Base-by-base conservation (phyloP, 2,329 filamentous ascomycete species). In the Zelopaecilomyces penicillatus region DNA sequence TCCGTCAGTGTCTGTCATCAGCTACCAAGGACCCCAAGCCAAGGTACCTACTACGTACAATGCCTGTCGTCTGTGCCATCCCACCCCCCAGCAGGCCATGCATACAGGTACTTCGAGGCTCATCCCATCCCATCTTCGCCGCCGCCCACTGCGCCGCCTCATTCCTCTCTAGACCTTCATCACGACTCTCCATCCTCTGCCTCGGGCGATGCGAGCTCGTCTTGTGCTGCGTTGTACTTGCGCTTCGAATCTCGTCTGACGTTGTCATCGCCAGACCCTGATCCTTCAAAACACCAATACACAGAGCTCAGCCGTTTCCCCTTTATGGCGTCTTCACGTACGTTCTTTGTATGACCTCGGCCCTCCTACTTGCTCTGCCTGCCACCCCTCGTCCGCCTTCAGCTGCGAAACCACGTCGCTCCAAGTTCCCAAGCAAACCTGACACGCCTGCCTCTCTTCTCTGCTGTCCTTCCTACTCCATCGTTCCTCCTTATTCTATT, bases 261-360 rank as follows among this genome's bases (percentile, higher is more conserved):
- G n/a, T 30, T 34, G 31, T 26, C n/a, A 30, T 33, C 30, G 30
- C 32, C 42, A 40, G 31, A 26, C 36, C 27, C 34, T 45, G 19
- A 19, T 19, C 19, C 19, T 19, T 19, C 19, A 19, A 19, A 19
- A 19, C 19, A 19, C 19, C 2, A 19, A 19, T 19, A 19, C 19
- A 19, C 19, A 19, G 19, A 19, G 19, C 19, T 19, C 19, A 19
- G 19, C 19, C 19, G 19, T 19, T 19, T 19, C 19, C 32, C 35
- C 45, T 47, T 37, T 36, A 47, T 47, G 45, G 45, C 45, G 45
- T 47, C 34, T 44, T 38, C 36, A 41, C 42, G 45, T 47, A 47
- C 44, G 45, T 44, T 28, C 19, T 19, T 19, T 19, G 19, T 19
- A 19, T 19, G 19, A 19, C 19, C 19, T 19, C 19, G 19, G 19